Percentiles rank a stretch among this genome's conserved stretches.
phyloP scores from a whole-genome alignment of 495 filamentous ascomycete genomes.

The Pseudomonodictys pantanalensis region DNA sequence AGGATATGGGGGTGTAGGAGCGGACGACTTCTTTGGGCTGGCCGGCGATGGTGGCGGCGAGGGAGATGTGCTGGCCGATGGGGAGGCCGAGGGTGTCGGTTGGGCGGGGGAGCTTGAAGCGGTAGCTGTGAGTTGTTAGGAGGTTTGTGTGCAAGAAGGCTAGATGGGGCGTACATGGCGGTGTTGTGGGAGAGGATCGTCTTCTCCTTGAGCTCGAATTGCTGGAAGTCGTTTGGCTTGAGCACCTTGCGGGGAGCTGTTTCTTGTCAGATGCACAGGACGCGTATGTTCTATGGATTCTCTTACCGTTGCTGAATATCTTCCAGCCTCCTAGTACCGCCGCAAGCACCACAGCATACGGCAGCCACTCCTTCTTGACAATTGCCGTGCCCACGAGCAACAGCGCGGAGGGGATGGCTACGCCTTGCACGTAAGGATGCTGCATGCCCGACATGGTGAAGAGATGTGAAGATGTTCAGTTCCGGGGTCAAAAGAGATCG shows the following conservation, averaged over 20 bases:
- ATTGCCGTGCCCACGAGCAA: slow-evolving; percentile 72
- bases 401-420: slow-evolving; percentile 83
- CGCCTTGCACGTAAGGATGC: slow-evolving; percentile 76
- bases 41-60: slow-evolving; percentile 75
- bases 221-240: slow-evolving; percentile 81
- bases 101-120: slow-evolving; percentile 74
- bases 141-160: not conserved
- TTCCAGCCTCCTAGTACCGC: slow-evolving; percentile 61
- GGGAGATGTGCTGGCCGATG: slow-evolving; percentile 97
- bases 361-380: slow-evolving; percentile 73
- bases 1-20: slow-evolving; percentile 94
- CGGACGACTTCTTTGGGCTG: slow-evolving; percentile 84
- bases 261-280: not conserved
- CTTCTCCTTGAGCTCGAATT: slow-evolving; percentile 87
- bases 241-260: slow-evolving; percentile 75
- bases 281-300: slow-evolving; percentile 5
- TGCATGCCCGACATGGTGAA: slow-evolving; percentile 54
- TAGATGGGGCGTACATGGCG: slow-evolving; percentile 62
- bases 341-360: slow-evolving; percentile 65
- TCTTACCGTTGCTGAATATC: slow-evolving; percentile 59
- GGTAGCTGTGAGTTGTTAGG: slow-evolving; percentile 59
- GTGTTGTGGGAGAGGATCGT: slow-evolving; percentile 95
- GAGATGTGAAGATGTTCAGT: not conserved
- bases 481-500: not conserved
- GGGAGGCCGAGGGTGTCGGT: slow-evolving; percentile 88